phyloP scores from a whole-genome alignment of 495 filamentous ascomycete species.

The Aspergillus olivimuriae region DNA sequence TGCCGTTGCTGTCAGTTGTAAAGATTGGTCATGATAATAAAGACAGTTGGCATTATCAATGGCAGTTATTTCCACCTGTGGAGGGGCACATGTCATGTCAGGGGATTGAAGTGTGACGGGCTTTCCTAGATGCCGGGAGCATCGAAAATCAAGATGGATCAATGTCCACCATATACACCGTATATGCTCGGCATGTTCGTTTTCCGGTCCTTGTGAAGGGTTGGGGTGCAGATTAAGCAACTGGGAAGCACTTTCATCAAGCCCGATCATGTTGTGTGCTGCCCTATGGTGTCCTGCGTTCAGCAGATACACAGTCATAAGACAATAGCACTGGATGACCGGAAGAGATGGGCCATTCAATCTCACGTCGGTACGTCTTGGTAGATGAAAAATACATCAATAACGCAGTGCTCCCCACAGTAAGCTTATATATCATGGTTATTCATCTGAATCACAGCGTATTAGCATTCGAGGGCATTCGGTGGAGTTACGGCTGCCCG shows the following conservation, averaged over 20 bases:
- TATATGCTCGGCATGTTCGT: slow-evolving; percentile 6
- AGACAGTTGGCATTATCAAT: neutral
- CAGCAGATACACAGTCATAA: slow-evolving; percentile 18
- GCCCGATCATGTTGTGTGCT: slow-evolving; percentile 28
- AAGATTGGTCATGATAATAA: slow-evolving; percentile 15
- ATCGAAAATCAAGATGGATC: slow-evolving; percentile 27
- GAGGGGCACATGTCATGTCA: slow-evolving; percentile 9
- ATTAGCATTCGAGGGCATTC: too few species aligned
- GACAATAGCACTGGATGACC: slow-evolving; percentile 20
- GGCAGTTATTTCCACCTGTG: slow-evolving; percentile 1
- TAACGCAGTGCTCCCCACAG: too few species aligned
- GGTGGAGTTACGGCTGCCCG: too few species aligned
- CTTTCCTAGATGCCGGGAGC: slow-evolving; percentile 23
- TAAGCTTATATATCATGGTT: too few species aligned
- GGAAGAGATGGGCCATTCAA: slow-evolving; percentile 15
- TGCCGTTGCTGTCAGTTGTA: slow-evolving; percentile 18
- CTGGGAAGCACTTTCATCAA: slow-evolving; percentile 24
- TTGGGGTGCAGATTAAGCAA: slow-evolving; percentile 17
- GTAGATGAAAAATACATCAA: too few species aligned
- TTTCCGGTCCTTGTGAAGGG: slow-evolving; percentile 2
- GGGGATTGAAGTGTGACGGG: slow-evolving; percentile 15
- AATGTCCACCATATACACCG: slow-evolving; percentile 27
- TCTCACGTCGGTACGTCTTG: too few species aligned
- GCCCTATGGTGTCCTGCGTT: slow-evolving; percentile 20
- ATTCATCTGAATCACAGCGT: too few species aligned